Base-by-base conservation (phyloP, 768 basidiomycete species). In the Tremella yokohamensis region DNA sequence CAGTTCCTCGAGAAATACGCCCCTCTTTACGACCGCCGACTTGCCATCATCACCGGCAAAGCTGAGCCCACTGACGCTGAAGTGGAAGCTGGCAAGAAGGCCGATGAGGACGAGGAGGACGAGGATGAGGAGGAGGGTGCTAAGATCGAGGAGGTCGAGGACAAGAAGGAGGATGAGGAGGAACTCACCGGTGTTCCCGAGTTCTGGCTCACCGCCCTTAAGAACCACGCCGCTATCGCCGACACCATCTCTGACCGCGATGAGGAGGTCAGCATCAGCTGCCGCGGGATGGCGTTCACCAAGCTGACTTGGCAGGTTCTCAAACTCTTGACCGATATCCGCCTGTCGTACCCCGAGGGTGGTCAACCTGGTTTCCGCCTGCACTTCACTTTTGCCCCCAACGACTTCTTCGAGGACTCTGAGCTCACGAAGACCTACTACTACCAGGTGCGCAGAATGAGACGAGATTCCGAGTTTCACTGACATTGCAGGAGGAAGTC, bases 151-250 rank as follows among this genome's bases (percentile, higher is more conserved):
- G 68, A 64, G 48, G 64, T 70, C 48, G 69, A 75, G 39, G 74
- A 76, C 37, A 68, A 68, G 42, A 54, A 64, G 57, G 57, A 73
- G 59, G 59, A 78, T 47, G 66, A 66, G 60, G 70, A 63, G 51
- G 58, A 76, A 24, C 49, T 72, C 56, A 76, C 78, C 71, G 82
- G 86, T 52, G 89, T 99, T 66, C 90, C 93, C 52, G 87, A 94
- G 69, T 99, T 99, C 83, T 99, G 94, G 94, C 85, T 96, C 68
- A 98, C 96, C 1, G 90, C 92, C 2, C 82, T 98, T 54, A 85
- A 88, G 64, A 98, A 96, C 78, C 92, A 98, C 76, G 77, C 87
- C 54, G 89, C 84, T 50, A 82, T 97, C 55, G 82, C 83, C 42
- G 91, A 93, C 18, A 81, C 92, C 73, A 90, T 98, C 80, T 94